Evolutionary conservation across 2,329 filamentous ascomycete species (phyloP), one percentile per base, ranked within the genome.

Genomic region (Tolypocladium capitatum): DNA sequence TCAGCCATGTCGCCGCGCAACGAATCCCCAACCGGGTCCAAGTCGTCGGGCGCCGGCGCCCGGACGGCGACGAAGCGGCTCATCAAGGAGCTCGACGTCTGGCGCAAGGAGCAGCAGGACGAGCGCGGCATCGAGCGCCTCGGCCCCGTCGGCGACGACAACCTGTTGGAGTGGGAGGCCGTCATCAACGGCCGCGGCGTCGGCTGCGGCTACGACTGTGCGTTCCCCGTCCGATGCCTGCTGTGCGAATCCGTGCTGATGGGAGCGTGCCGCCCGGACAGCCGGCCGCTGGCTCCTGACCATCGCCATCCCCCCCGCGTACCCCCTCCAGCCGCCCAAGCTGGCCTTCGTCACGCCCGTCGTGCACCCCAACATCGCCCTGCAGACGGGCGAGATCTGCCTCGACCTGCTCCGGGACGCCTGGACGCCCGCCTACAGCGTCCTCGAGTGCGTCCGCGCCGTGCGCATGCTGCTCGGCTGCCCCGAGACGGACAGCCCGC

Each of bases 361-460:
- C 55, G 85, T 87, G 58, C 89, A 95, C 69, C 82, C 90, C 43
- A 96, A 96, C 66, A 80, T 80, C 31, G 71, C 72, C 46, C 71
- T 77, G 52, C 58, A 74, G 56, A 89, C 80, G 2, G 92, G 92
- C 56, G 90, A 96, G 67, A 92, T 98, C 61, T 98, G 92, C 65
- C 79, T 97, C 28, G 92, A 96, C 61, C 75, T 97, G 52, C 74
- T 98, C 50, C 76, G 76, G 60, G 76, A 83, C 48, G 76, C 76
- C 18, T 97, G 91, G 91, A 84, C 86, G 50, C 86, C 90, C 1
- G 81, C 87, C 18, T 92, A 95, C 65, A 90, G 83, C 36, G 75
- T 97, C 20, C 76, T 83, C 33, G 78, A 83, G 58, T 84, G 83
- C 51, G 69, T 91, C 58, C 82, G 84, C 56, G 80, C 80, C 43